phyloP scores from a whole-genome alignment of 148 eudicot genomes.

The Linanthus parryae region DNA sequence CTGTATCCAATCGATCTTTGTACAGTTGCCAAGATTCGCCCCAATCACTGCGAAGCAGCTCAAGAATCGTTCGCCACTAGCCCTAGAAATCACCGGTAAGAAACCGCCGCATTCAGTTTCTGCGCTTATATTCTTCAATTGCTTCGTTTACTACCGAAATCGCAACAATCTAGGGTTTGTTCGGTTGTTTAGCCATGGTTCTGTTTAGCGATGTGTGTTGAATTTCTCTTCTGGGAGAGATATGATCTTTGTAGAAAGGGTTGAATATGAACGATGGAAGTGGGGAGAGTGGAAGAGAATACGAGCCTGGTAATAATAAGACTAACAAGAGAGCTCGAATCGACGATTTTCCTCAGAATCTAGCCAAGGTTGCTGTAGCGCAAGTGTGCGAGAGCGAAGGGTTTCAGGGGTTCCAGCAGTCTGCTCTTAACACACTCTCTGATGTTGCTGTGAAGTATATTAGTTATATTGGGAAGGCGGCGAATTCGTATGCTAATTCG shows the following conservation, averaged over 20 bases:
- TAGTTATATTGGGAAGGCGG: constrained; percentile 41
- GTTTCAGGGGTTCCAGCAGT: constrained; percentile 60
- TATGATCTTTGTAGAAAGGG: constrained; percentile 7
- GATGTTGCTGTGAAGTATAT: constrained; percentile 57
- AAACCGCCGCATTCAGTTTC: neutral
- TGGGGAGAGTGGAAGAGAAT: constrained; percentile 26
- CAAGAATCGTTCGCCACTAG: neutral
- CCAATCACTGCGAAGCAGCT: neutral
- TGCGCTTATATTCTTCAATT: neutral
- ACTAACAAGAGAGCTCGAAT: constrained; percentile 16
- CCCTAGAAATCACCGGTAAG: constrained; percentile 14
- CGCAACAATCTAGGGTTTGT: constrained; percentile 11
- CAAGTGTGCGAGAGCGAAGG: constrained; percentile 72
- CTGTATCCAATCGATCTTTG: neutral
- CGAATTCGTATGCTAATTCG: constrained; percentile 40
- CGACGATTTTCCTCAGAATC: constrained; percentile 46
- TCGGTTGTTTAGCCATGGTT: neutral
- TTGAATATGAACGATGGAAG: constrained; percentile 61
- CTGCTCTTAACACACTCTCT: constrained; percentile 47
- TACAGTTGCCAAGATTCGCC: neutral
- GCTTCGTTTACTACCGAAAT: neutral
- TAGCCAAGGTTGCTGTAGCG: constrained; percentile 56
- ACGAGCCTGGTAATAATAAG: neutral
- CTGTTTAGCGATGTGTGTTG: neutral
- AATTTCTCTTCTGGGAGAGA: neutral